These are phyloP conservation scores for Eutypa lata DNA, from an alignment of 2,329 filamentous ascomycete genomes.

Conservation along the genomic window DNA sequence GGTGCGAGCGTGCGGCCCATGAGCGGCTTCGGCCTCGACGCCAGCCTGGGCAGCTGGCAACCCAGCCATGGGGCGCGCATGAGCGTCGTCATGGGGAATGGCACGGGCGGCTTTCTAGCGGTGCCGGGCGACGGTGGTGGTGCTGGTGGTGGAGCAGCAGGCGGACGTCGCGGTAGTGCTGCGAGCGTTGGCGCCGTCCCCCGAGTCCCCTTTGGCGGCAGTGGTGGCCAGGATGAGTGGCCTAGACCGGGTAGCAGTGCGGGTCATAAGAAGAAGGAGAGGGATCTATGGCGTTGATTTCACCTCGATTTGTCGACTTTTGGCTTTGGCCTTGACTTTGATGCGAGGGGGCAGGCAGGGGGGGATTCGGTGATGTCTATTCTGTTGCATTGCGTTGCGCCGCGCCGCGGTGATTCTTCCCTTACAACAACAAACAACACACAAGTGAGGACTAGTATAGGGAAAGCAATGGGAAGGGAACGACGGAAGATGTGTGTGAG, in stretches of 20 bases:
- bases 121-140: constrained; percentile 42
- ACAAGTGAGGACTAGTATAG: too few relatives aligned
- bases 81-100: constrained; percentile 53
- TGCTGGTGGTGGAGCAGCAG: constrained; percentile 34
- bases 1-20: constrained; percentile 38
- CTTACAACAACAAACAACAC: too few relatives aligned
- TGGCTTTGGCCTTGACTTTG: too few relatives aligned
- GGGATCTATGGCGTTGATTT: constrained; percentile 41
- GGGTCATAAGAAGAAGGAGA: constrained; percentile 35
- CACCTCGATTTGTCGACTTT: too few relatives aligned
- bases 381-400: background rate
- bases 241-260: constrained; percentile 42
- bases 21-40: constrained; percentile 58
- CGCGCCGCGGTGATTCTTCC: background rate
- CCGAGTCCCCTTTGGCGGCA: constrained; percentile 5
- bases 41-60: constrained; percentile 50
- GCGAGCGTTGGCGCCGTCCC: constrained; percentile 6
- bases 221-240: constrained; percentile 35
- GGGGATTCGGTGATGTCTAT: too few relatives aligned
- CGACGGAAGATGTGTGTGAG: too few relatives aligned
- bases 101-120: constrained; percentile 50
- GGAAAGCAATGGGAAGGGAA: too few relatives aligned
- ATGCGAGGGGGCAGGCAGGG: too few relatives aligned
- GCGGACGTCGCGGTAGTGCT: constrained; percentile 18
- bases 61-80: constrained; percentile 46